These are phyloP conservation scores for Puccinellia tenuiflora DNA, from an alignment of 176 grass and related monocot genomes.

Conservation along the genomic window DNA sequence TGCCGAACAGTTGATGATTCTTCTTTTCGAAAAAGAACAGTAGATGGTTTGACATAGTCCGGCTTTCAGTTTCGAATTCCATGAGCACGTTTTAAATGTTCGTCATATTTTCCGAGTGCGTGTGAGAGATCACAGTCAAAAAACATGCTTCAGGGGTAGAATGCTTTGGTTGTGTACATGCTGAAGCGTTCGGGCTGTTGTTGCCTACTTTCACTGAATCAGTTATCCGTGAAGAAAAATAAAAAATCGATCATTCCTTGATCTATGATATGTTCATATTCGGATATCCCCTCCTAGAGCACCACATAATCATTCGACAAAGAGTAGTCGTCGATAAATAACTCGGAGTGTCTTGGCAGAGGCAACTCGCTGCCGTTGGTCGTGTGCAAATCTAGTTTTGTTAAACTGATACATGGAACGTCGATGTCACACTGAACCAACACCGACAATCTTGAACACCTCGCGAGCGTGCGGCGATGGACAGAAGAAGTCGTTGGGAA, in stretches of 20 bases:
- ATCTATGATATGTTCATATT: neutral
- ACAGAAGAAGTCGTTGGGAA: neutral
- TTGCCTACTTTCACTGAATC: neutral
- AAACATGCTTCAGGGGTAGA: too few relatives aligned
- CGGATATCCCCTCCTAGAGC: neutral
- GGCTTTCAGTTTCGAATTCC: neutral
- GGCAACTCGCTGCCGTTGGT: conserved; percentile 3
- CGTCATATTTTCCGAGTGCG: neutral
- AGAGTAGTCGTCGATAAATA: neutral
- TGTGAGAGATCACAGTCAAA: too few relatives aligned
- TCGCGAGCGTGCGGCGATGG: neutral
- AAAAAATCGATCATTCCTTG: neutral
- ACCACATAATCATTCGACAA: neutral
- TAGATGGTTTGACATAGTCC: neutral
- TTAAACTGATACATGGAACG: neutral
- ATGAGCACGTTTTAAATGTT: neutral
- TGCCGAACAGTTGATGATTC: neutral
- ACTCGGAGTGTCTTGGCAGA: neutral
- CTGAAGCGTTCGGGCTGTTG: neutral
- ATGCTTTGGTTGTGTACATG: conserved; percentile 6
- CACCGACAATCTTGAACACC: conserved; percentile 11
- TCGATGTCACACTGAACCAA: neutral
- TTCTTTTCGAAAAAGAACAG: neutral
- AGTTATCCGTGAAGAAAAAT: neutral
- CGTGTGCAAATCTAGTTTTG: neutral